Base-by-base conservation (phyloP, 768 basidiomycete genomes). In the Podaxis sp. region DNA sequence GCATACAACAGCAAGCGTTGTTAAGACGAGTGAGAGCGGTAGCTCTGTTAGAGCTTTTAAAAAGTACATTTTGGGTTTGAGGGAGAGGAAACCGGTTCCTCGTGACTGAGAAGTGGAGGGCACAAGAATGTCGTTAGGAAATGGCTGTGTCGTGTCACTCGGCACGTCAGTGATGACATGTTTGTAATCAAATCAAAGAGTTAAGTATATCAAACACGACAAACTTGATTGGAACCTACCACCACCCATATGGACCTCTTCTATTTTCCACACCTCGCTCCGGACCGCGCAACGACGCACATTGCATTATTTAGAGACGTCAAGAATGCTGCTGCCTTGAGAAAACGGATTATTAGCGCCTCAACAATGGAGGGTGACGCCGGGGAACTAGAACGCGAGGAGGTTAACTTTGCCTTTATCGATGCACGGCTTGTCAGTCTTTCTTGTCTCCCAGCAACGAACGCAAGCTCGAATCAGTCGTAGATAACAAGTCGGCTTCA, bases 331-430 rank as follows among this genome's bases (percentile, higher is more conserved):
- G 76, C 79, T 0, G 75, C 74, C 0, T 76, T 97, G 24, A 80
- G 89, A 26, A 73, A 78, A 46, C 82, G 91, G 2, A 87, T 99
- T 53, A 80, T 96, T 55, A 76, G 77, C 5, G 95, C 95, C 0
- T 83, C 92, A 2, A 82, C 80, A 10, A 75, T 84, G 48, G 72
- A 78, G 17, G 90, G 88, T 0, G 73, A 72, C 1, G 80, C 81
- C 6, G 93, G 93, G 20, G 85, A 91, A 28, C 68, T 66, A 13
- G 90, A 92, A 68, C 83, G 93, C 56, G 85, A 85, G 30, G 83
- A 84, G n/a, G 83, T 97, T 67, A 93, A 95, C 69, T 97, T 92
- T 76, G 90, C 91, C 0, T 98, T 98, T 74, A 79, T 99, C 70
- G 90, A 98, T 72, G 93, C 92, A 22, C 80, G 79, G 38, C 83